These are phyloP conservation scores for Leishmania arabica DNA, from an alignment of 208 protist species.

Conservation along the genomic window DNA sequence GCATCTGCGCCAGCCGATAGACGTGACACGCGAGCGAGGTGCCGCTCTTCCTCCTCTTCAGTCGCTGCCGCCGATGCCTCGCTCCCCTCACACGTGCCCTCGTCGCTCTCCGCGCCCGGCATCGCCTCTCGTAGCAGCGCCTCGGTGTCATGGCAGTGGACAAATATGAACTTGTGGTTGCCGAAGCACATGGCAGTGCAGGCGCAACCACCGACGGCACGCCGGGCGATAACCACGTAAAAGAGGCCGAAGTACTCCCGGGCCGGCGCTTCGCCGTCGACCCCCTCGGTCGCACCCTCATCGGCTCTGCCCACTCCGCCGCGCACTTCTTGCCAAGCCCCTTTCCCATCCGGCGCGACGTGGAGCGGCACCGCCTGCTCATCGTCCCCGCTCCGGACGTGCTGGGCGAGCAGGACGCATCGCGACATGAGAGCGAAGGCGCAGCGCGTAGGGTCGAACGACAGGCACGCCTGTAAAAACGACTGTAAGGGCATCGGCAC, in stretches of 20 bases:
- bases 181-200: constrained; percentile 73
- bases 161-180: constrained; percentile 84
- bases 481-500: constrained; percentile 38
- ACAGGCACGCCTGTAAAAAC: constrained; percentile 58
- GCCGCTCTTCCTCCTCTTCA: not conserved
- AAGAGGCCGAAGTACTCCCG: constrained; percentile 28
- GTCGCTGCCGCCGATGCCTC: not conserved
- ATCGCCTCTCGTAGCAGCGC: constrained; percentile 23
- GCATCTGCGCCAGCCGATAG: not conserved
- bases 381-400: constrained; percentile 51
- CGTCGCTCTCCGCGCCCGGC: not conserved
- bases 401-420: constrained; percentile 44
- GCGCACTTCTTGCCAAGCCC: not conserved
- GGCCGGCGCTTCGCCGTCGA: not conserved
- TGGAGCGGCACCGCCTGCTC: not conserved
- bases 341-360: not conserved
- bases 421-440: constrained; percentile 67
- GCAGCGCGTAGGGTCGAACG: constrained; percentile 58
- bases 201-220: constrained; percentile 54
- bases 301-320: not conserved
- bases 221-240: constrained; percentile 64
- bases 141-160: constrained; percentile 34
- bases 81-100: not conserved
- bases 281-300: not conserved
- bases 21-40: not conserved